A percentile compares a stretch with the other conserved stretches of the same genome.
Conservation (phyloP, 176 grass and related monocot species). For the Zea mays region Zm-B73-REFERENCE-NAM-5.0 NC_050097.1:204608501-204609000, state of each 20-base stretch:
- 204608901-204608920: neutral
- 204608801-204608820: constrained; percentile 99
- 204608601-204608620: constrained; percentile 99
- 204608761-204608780: constrained; percentile 55
- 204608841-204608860: constrained; percentile 17
- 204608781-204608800: constrained; percentile 94
- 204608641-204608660: constrained; percentile 94
- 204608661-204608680: constrained; percentile 4
- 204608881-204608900: constrained; percentile 14
- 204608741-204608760: neutral
- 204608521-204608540: neutral
- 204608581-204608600: constrained; percentile 69
- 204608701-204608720: neutral
- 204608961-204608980: neutral
- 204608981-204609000: neutral
- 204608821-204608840: constrained; percentile 47
- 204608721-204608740: neutral
- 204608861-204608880: neutral
- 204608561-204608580: neutral
- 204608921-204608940: neutral
- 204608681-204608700: neutral
- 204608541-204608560: neutral
- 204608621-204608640: constrained; percentile 90
- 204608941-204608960: neutral
- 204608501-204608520: neutral